A percentile compares a stretch with the other conserved stretches of the same genome.
Evolutionary conservation across 1,284 basidiomycete genomes (phyloP).

Genomic region (Phellopilus nigrolimitatus): DNA sequence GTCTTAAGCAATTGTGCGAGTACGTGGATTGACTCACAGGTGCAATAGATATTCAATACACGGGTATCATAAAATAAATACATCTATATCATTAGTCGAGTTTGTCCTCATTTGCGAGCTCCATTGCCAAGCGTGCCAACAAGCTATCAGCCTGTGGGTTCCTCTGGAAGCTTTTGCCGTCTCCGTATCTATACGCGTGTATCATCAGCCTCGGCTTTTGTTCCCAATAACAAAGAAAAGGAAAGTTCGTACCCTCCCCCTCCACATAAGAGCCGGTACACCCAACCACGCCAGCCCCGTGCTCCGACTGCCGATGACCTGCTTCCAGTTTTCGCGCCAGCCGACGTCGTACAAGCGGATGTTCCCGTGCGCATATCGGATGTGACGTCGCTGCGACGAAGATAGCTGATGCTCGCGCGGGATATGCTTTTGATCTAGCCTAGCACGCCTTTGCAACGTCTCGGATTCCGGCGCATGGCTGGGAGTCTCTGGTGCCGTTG

Average conservation of each 20-base stretch:
- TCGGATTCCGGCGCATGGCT: neutral
- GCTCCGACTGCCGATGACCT: conserved; percentile 56
- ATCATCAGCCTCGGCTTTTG: conserved; percentile 12
- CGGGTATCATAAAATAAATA: no score
- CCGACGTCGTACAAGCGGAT: conserved; percentile 77
- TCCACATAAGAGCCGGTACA: conserved; percentile 49
- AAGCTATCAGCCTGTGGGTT: conserved; percentile 63
- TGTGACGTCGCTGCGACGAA: conserved; percentile 59
- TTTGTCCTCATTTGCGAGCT: conserved; percentile 52
- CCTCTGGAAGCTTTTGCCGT: conserved; percentile 60
- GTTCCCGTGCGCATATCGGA: conserved; percentile 60
- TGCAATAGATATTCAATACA: no score
- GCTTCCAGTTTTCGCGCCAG: conserved; percentile 64
- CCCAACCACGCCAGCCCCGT: conserved; percentile 41
- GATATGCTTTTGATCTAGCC: neutral
- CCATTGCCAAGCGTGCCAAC: conserved; percentile 54
- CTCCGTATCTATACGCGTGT: conserved; percentile 45
- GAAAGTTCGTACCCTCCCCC: conserved; percentile 50
- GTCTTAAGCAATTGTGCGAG: no score
- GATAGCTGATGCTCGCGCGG: conserved; percentile 76
- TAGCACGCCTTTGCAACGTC: neutral
- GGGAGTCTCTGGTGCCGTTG: neutral
- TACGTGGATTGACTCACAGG: no score
- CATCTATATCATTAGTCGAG: conserved; percentile 10
- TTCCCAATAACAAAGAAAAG: conserved; percentile 7